Percentiles rank a stretch among this genome's conserved stretches.
phyloP scores from a whole-genome alignment of 2,329 filamentous ascomycete genomes.

The Fusarium dlaminii region DNA sequence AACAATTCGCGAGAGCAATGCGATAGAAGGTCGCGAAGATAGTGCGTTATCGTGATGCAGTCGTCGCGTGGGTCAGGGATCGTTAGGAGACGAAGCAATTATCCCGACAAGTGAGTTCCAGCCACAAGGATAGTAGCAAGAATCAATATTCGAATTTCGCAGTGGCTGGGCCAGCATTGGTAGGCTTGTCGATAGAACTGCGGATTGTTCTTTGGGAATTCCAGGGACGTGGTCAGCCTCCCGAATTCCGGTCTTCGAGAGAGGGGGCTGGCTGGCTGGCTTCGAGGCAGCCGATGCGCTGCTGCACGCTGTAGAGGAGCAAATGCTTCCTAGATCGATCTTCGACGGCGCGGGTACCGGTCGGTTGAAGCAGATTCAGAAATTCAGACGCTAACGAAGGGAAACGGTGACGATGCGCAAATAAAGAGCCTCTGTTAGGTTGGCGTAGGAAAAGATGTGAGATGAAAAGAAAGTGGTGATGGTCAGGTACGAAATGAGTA shows the following conservation, averaged over 20 bases:
- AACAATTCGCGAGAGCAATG: conserved; percentile 3
- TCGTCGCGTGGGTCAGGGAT: conserved; percentile 37
- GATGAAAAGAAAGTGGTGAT: conserved; percentile 36
- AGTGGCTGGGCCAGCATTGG: conserved; percentile 59
- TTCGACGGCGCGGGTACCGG: conserved; percentile 27
- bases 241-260: conserved; percentile 43
- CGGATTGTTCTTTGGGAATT: conserved; percentile 44
- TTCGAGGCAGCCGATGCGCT: conserved; percentile 34
- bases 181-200: conserved; percentile 37
- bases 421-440: conserved; percentile 32
- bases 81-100: conserved; percentile 19
- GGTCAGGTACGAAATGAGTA: conserved; percentile 27
- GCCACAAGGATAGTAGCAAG: conserved; percentile 45
- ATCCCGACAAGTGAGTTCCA: conserved; percentile 37
- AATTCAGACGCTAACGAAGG: conserved; percentile 16
- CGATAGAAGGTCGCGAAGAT: conserved; percentile 12
- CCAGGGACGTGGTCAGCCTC: conserved; percentile 46
- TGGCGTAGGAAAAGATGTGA: conserved; percentile 31
- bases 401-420: conserved; percentile 34
- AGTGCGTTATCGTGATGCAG: not conserved
- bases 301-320: conserved; percentile 28
- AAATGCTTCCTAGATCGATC: conserved; percentile 25
- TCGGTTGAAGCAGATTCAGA: conserved; percentile 5
- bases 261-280: conserved; percentile 38
- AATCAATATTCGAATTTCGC: conserved; percentile 49